phyloP scores from a whole-genome alignment of 805 yeast species.

The Kuraishia ogatae region DNA sequence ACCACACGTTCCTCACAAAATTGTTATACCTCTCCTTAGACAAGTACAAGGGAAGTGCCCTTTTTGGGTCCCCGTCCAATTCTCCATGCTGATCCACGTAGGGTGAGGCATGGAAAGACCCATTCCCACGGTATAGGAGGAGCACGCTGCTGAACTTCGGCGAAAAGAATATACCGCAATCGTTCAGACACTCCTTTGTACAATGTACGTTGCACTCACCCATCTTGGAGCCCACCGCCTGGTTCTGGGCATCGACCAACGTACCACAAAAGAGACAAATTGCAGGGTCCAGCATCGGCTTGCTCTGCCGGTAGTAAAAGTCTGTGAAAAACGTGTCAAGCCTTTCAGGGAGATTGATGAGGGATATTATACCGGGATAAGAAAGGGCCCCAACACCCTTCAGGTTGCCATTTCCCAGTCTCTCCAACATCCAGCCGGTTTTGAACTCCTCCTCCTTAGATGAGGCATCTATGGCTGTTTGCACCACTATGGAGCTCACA shows the following conservation, averaged over 20 bases:
- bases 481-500: conserved; percentile 11
- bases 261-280: conserved; percentile 78
- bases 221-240: conserved; percentile 38
- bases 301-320: conserved; percentile 37
- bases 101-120: conserved; percentile 80
- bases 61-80: conserved; percentile 61
- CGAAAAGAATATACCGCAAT: conserved; percentile 62
- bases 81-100: conserved; percentile 85
- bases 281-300: conserved; percentile 62
- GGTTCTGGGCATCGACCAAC: conserved; percentile 57
- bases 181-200: conserved; percentile 51
- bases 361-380: conserved; percentile 57
- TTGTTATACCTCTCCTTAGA: conserved; percentile 55
- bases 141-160: conserved; percentile 63
- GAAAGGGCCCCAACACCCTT: conserved; percentile 8
- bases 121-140: conserved; percentile 63
- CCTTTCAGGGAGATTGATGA: conserved; percentile 57
- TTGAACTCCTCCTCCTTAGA: background rate
- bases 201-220: conserved; percentile 82
- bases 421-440: background rate
- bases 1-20: conserved; percentile 61
- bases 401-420: background rate
- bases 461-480: background rate
- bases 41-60: conserved; percentile 64
- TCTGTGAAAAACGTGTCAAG: conserved; percentile 63